Conservation (phyloP, 257 asterid genomes). For the Scutellaria minor region DNA sequence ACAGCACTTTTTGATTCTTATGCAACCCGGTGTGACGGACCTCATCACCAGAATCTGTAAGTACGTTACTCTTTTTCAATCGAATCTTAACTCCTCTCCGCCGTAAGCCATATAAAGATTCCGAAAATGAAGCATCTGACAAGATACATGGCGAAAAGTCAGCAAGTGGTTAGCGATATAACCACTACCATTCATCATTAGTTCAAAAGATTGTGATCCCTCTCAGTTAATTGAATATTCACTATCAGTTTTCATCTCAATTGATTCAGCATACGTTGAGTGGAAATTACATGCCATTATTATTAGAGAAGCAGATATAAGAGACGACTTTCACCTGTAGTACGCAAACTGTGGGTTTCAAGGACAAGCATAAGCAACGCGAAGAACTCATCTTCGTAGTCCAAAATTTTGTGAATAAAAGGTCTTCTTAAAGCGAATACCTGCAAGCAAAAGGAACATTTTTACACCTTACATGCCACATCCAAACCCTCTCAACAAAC, state of each 20-base stretch:
- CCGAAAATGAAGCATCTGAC: constrained; percentile 94
- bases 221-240: constrained; percentile 16
- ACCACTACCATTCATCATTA: constrained; percentile 15
- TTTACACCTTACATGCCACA: constrained; percentile 3
- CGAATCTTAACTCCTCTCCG: constrained; percentile 74
- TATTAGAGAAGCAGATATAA: background rate
- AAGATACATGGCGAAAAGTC: constrained; percentile 33
- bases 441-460: constrained; percentile 46
- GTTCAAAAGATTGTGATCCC: constrained; percentile 18
- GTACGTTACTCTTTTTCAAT: constrained; percentile 46
- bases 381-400: constrained; percentile 90
- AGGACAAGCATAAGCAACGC: constrained; percentile 92
- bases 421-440: constrained; percentile 93
- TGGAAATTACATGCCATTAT: constrained; percentile 13
- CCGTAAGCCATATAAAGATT: constrained; percentile 87
- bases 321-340: constrained; percentile 58
- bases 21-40: constrained; percentile 67
- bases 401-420: constrained; percentile 84
- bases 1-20: constrained; percentile 82
- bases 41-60: constrained; percentile 49
- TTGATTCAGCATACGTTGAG: background rate
- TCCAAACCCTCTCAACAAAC: background rate
- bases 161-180: constrained; percentile 30
- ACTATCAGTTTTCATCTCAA: constrained; percentile 21
- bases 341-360: constrained; percentile 93